Evolutionary conservation across 441 rosid species (phyloP).

Genomic region (Adansonia rubrostipa): DNA sequence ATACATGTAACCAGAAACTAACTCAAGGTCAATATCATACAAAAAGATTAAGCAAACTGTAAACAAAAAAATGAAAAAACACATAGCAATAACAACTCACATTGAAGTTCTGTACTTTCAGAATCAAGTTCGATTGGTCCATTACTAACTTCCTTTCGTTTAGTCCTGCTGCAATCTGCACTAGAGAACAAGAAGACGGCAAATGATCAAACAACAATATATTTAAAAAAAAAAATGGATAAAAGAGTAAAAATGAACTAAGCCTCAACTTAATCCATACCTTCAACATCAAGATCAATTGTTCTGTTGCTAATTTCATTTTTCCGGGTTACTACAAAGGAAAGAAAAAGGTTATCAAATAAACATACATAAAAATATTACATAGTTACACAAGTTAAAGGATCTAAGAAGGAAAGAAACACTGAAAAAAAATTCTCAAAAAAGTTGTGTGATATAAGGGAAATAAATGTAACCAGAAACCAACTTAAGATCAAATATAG

Average conservation of each 20-base stretch:
- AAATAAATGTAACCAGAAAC: not conserved
- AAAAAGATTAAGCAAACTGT: not conserved
- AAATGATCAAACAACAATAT: slow-evolving; percentile 10
- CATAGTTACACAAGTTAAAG: not conserved
- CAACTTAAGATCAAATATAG: not conserved
- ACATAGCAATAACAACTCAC: slow-evolving; percentile 11
- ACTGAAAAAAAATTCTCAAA: not conserved
- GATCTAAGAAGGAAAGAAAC: not conserved
- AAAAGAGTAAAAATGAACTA: slow-evolving; percentile 22
- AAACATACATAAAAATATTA: not conserved
- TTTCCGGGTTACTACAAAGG: not conserved
- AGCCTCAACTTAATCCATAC: not conserved
- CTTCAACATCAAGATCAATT: slow-evolving; percentile 25
- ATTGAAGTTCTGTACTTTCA: slow-evolving; percentile 1
- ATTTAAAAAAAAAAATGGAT: slow-evolving; percentile 9
- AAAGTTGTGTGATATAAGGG: not conserved
- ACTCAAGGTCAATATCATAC: not conserved
- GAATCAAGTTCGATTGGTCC: slow-evolving; percentile 13
- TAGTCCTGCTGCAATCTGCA: slow-evolving; percentile 8
- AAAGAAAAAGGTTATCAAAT: not conserved
- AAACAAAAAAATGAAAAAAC: not conserved
- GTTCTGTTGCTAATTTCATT: not conserved
- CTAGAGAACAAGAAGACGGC: not conserved
- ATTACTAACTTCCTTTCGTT: slow-evolving; percentile 5
- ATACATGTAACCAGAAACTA: not conserved